phyloP scores from a whole-genome alignment of 2,329 filamentous ascomycete species.

The Colletotrichum spaethianum region DNA sequence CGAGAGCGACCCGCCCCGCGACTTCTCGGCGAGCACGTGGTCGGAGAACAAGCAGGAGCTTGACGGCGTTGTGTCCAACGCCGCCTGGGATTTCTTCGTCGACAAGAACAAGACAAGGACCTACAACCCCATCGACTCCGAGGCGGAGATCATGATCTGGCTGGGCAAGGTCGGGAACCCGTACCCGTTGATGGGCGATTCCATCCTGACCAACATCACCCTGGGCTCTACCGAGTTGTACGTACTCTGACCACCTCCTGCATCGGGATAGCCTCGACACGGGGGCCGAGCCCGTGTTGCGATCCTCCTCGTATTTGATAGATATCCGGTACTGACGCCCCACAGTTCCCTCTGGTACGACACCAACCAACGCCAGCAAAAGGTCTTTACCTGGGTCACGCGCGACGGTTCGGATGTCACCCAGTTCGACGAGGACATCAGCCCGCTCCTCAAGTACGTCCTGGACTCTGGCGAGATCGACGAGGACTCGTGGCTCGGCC shows the following conservation, averaged over 20 bases:
- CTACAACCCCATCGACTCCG: conserved; percentile 46
- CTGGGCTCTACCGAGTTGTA: conserved; percentile 48
- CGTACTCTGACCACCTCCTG: conserved; percentile 25
- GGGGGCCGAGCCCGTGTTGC: not conserved
- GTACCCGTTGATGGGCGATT: conserved; percentile 46
- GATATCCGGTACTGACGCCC: not conserved
- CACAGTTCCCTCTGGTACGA: conserved; percentile 48
- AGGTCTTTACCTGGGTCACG: conserved; percentile 50
- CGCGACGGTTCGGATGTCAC: conserved; percentile 43
- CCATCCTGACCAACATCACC: conserved; percentile 45
- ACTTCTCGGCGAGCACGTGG: conserved; percentile 40
- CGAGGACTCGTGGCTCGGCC: conserved; percentile 46
- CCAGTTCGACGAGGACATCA: conserved; percentile 49
- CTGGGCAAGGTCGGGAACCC: conserved; percentile 48
- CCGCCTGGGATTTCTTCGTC: conserved; percentile 52
- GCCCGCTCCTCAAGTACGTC: conserved; percentile 50
- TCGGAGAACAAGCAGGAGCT: conserved; percentile 45
- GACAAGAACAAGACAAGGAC: conserved; percentile 47
- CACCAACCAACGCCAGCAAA: conserved; percentile 48
- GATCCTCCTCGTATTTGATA: not conserved
- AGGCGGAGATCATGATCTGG: conserved; percentile 53
- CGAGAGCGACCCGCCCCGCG: conserved; percentile 41
- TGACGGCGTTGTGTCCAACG: conserved; percentile 46
- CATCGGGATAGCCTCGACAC: not conserved
- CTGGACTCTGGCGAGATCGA: conserved; percentile 48